Evolutionary conservation across 768 basidiomycete species (phyloP).

Genomic region (Mycena polygramma): DNA sequence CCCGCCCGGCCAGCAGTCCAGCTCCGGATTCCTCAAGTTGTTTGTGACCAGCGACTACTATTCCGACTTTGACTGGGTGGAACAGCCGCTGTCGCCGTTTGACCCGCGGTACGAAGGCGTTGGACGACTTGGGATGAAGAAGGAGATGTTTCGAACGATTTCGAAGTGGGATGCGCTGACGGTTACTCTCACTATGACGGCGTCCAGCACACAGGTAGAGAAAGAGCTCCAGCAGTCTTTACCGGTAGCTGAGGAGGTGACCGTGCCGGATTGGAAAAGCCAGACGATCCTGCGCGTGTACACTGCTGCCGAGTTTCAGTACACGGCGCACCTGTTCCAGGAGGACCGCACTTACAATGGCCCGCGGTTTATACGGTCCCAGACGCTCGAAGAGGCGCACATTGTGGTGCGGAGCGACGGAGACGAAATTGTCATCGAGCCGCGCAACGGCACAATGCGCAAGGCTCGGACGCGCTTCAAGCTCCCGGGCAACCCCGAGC

Average conservation of each 20-base stretch:
- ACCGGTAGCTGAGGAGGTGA: too few species aligned
- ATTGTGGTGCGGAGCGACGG: not conserved
- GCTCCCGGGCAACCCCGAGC: not conserved
- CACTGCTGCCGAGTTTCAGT: not conserved
- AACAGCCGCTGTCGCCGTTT: slow-evolving; percentile 44
- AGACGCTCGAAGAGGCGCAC: not conserved
- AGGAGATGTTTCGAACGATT: too few species aligned
- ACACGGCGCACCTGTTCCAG: not conserved
- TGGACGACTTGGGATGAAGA: not conserved
- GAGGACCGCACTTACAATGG: not conserved
- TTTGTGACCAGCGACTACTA: slow-evolving; percentile 60
- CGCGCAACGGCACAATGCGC: not conserved
- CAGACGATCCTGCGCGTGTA: not conserved
- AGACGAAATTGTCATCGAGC: not conserved
- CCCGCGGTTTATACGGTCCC: not conserved
- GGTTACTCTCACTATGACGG: too few species aligned
- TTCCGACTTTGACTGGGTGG: slow-evolving; percentile 55
- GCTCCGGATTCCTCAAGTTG: slow-evolving; percentile 58
- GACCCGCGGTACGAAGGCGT: not conserved
- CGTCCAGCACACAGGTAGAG: too few species aligned
- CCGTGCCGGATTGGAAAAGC: too few species aligned
- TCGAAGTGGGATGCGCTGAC: too few species aligned
- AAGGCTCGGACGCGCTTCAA: not conserved
- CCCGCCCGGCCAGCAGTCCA: not conserved
- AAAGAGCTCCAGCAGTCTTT: too few species aligned